Evolutionary conservation across 106 monocot genomes (phyloP).

Genomic region (Dendrobium huoshanense): DNA sequence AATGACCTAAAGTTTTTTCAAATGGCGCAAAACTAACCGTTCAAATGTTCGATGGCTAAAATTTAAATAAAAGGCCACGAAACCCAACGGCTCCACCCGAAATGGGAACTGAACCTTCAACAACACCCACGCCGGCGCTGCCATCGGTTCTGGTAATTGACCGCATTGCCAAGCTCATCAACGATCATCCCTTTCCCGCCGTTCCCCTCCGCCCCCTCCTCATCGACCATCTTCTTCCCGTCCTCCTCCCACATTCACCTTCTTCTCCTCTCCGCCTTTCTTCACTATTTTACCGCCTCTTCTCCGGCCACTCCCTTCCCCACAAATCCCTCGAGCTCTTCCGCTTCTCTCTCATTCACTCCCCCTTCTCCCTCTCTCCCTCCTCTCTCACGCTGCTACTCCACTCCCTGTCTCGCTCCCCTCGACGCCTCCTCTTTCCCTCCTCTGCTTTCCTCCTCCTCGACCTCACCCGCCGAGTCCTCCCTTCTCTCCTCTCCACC

Average conservation of each 20-base stretch:
- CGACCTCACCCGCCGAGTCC: neutral
- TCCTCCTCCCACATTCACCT: constrained; percentile 1
- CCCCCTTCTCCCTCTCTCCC: constrained; percentile 3
- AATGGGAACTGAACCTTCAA: neutral
- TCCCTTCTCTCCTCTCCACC: constrained; percentile 26
- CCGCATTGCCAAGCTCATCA: constrained; percentile 19
- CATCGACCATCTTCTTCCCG: neutral
- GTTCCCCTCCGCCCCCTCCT: constrained; percentile 11
- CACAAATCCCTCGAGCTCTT: constrained; percentile 7
- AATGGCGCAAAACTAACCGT: too few relatives aligned
- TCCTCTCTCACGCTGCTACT: constrained; percentile 7
- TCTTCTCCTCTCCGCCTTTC: constrained; percentile 9
- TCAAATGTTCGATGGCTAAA: too few relatives aligned
- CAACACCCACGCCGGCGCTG: neutral
- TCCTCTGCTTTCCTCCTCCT: constrained; percentile 15
- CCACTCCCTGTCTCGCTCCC: constrained; percentile 18
- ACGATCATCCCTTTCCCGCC: constrained; percentile 14
- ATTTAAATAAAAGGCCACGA: too few relatives aligned
- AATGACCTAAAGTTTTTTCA: too few relatives aligned
- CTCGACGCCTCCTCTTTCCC: constrained; percentile 5
- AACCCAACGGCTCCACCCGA: neutral
- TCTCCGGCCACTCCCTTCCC: constrained; percentile 5
- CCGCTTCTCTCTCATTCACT: constrained; percentile 11
- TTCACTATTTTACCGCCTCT: constrained; percentile 3
- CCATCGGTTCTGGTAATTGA: constrained; percentile 11